Evolutionary conservation across 768 basidiomycete genomes (phyloP), one percentile per base, ranked within the genome.

Genomic region (Hirschioporus abietinus): DNA sequence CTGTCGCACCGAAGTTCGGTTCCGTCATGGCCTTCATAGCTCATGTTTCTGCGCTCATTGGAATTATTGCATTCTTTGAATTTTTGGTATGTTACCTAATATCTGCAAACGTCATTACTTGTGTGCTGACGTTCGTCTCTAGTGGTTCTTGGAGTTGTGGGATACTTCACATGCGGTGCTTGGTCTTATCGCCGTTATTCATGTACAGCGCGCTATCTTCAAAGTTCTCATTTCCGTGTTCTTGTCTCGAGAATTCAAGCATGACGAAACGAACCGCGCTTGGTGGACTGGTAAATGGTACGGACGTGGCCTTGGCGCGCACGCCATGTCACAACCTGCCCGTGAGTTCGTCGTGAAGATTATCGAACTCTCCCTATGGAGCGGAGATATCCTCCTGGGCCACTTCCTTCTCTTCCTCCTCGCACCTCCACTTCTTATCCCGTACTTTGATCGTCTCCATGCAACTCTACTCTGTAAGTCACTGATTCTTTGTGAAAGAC

Each of bases 251-350:
- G 97, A 99, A 78, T 97, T 97, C 86, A 99, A 99, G 81, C 95
- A 99, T 75, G 97, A 99, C 75, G 96, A 99, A 78, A 96, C 94
- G 36, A 99, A 99, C 79, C 85, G 94, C 27, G 96, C 96, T 7
- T 99, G 96, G 96, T 99, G 97, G 97, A 96, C 96, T 35, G 96
- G 95, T 61, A 83, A 89, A 74, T 98, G 97, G 97, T 96, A 95
- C 76, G 96, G 96, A 58, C 89, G 95, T 63, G 95, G 95, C 4
- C 84, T 99, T 26, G 96, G 96, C 58, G 73, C 86, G 5, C 90
- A 94, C 75, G 95, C 90, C 58, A 92, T 96, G 88, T 95, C 94
- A n/a, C 97, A 99, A 75, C 96, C 96, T 64, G 94, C 92, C 30
- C 91, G 97, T 74, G 97, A 99, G 81, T 98, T 94, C 72, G 79